Percentiles rank a stretch among this genome's conserved stretches.
Conservation (phyloP, 75 land plant species). For the Azolla pinnata region DNA sequence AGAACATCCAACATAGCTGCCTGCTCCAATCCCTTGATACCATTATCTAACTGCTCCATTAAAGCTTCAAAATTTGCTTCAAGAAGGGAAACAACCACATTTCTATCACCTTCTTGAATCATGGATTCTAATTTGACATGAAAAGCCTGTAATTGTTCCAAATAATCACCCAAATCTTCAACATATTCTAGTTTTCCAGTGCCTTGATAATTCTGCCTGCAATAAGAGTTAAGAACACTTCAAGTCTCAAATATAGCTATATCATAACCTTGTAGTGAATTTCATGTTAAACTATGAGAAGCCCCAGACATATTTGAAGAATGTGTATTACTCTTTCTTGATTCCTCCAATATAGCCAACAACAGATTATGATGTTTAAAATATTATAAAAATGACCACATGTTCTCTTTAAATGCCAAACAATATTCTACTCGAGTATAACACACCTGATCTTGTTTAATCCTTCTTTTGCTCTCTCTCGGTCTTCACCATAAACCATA, state of each 20-base stretch:
- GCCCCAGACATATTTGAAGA: no score
- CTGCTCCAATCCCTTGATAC: conserved; percentile 52
- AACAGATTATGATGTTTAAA: no score
- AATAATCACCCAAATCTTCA: conserved; percentile 31
- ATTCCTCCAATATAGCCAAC: no score
- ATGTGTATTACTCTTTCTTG: no score
- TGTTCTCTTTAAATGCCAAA: no score
- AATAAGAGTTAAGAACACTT: not conserved
- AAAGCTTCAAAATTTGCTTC: conserved; percentile 68
- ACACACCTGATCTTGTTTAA: no score
- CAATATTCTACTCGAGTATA: no score
- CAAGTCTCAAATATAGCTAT: not conserved
- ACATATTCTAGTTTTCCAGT: not conserved
- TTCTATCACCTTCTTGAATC: conserved; percentile 47
- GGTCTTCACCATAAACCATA: no score
- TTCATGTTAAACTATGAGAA: no score
- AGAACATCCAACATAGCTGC: conserved; percentile 75
- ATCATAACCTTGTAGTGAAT: no score
- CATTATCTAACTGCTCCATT: conserved; percentile 48
- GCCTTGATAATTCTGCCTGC: not conserved
- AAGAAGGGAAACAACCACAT: conserved; percentile 40
- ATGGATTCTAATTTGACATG: conserved; percentile 35
- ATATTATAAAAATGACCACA: no score
- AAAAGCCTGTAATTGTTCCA: conserved; percentile 44
- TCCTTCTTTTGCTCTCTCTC: no score